A percentile compares a stretch with the other conserved stretches of the same genome.
Conservation (phyloP, 2,329 filamentous ascomycete genomes). For the Aspergillus japonicus region DNA sequence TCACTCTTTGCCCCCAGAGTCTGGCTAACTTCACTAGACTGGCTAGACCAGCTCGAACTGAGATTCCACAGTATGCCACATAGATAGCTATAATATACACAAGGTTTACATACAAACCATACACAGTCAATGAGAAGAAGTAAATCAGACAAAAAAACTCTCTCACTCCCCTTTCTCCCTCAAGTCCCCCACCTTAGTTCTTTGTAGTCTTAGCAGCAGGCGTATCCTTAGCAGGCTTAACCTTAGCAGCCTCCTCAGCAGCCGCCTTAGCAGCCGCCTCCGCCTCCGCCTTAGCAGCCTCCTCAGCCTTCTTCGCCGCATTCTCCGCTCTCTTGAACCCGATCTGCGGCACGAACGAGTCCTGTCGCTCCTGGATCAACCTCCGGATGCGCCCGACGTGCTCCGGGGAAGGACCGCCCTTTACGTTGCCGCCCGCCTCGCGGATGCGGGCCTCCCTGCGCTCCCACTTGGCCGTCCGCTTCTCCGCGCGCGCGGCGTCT, state of each 20-base stretch:
- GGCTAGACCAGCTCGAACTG: background rate
- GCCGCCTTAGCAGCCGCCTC: too few relatives aligned
- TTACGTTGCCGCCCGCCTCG: slow-evolving; percentile 8
- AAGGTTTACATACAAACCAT: slow-evolving; percentile 4
- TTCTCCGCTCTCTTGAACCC: too few relatives aligned
- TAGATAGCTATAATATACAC: slow-evolving; percentile 7
- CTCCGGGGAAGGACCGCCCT: slow-evolving; percentile 18
- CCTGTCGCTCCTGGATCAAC: slow-evolving; percentile 30
- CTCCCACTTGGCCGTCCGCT: slow-evolving; percentile 34
- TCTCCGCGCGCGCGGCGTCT: slow-evolving; percentile 29
- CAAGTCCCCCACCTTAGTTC: background rate
- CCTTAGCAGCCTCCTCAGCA: background rate
- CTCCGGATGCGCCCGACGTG: slow-evolving; percentile 29
- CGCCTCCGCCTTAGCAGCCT: too few relatives aligned
- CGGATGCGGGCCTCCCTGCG: slow-evolving; percentile 29
- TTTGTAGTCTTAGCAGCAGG: background rate
- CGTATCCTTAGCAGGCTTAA: background rate
- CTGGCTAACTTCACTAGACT: background rate
- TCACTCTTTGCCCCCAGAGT: background rate
- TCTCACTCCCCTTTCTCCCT: too few relatives aligned
- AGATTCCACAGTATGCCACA: background rate
- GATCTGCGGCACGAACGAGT: background rate
- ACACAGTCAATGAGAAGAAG: background rate
- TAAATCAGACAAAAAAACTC: background rate
- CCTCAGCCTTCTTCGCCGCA: background rate